phyloP scores from a whole-genome alignment of 805 yeast genomes.

The Saccharomycopsis sp. region DNA sequence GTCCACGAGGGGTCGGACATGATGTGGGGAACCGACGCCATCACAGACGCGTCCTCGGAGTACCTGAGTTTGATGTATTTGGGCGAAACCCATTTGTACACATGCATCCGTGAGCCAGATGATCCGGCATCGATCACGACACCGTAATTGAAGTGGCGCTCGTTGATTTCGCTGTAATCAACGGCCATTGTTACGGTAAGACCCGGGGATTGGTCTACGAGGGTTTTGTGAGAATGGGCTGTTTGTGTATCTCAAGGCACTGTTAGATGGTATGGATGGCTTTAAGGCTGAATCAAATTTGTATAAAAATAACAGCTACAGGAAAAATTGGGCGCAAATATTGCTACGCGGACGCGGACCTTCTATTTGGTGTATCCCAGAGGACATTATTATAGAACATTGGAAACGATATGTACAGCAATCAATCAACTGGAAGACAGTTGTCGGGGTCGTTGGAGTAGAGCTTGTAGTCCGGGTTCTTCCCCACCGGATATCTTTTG shows the following conservation, averaged over 20 bases:
- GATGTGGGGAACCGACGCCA: constrained; percentile 62
- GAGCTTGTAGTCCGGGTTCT: background rate
- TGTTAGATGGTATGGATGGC: no score
- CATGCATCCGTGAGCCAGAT: constrained; percentile 83
- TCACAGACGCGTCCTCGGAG: constrained; percentile 26
- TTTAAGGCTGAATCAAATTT: background rate
- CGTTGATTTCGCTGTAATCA: background rate
- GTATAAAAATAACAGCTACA: background rate
- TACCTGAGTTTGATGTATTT: constrained; percentile 27
- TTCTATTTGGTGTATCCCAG: no score
- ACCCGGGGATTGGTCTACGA: no score
- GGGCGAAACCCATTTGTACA: constrained; percentile 72
- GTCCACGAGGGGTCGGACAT: constrained; percentile 63
- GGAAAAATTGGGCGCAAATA: background rate
- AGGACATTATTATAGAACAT: no score
- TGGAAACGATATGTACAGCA: no score
- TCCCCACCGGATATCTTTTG: background rate
- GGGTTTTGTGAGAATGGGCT: no score
- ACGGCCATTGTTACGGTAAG: background rate
- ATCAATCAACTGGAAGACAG: background rate
- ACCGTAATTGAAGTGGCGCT: constrained; percentile 45
- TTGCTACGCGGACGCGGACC: no score
- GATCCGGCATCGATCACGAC: constrained; percentile 94
- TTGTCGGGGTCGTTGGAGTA: background rate
- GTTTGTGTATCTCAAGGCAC: no score